Conservation (phyloP, 306 rosid genomes). For the Astragalus membranaceus region DNA sequence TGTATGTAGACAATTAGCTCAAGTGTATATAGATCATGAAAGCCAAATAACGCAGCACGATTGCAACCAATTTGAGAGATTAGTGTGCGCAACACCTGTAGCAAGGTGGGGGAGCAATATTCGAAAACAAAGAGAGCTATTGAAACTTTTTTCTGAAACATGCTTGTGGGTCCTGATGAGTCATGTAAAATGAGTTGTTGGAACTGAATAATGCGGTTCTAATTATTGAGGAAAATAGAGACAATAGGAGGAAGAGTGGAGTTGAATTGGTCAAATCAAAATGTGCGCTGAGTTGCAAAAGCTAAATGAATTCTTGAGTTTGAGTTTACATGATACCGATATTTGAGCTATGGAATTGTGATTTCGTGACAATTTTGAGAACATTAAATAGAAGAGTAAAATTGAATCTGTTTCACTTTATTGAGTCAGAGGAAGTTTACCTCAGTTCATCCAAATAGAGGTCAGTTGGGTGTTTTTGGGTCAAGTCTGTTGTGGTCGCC, state of each 20-base stretch:
- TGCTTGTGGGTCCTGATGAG: neutral
- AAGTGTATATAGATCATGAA: neutral
- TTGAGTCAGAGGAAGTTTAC: no score
- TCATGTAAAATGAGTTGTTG: neutral
- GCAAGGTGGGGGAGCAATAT: neutral
- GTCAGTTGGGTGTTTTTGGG: no score
- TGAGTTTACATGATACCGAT: no score
- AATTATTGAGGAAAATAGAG: neutral
- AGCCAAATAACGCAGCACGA: neutral
- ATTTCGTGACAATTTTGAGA: no score
- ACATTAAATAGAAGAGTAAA: no score
- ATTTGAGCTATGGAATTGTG: no score
- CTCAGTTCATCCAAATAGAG: no score
- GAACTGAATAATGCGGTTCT: neutral
- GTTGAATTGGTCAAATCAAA: neutral
- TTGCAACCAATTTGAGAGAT: neutral
- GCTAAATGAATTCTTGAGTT: no score
- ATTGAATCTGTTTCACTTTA: no score
- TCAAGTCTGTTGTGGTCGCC: no score
- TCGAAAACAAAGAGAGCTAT: neutral
- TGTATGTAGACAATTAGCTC: neutral
- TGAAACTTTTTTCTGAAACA: neutral
- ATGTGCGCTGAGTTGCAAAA: neutral
- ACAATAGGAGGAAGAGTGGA: neutral
- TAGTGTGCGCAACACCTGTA: neutral